Evolutionary conservation across 2,329 filamentous ascomycete genomes (phyloP).

Genomic region (Xylaria sp.): DNA sequence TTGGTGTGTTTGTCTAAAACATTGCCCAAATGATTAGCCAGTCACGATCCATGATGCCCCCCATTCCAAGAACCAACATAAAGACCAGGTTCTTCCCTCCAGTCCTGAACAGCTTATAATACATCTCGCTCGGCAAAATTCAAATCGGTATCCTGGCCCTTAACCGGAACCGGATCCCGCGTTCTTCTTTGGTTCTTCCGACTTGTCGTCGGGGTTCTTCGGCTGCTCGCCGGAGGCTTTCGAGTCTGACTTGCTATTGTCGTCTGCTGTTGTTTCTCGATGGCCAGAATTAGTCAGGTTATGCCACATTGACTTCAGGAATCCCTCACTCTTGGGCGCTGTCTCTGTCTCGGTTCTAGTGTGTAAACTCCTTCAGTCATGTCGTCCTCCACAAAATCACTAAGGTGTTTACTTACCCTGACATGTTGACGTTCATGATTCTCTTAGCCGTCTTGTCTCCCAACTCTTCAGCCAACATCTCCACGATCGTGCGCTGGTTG

Average conservation of each 20-base stretch:
- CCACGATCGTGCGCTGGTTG: conserved; percentile 87
- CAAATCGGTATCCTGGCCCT: conserved; percentile 1
- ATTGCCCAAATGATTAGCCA: conserved; percentile 24
- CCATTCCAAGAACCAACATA: conserved; percentile 14
- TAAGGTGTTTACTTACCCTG: conserved; percentile 40
- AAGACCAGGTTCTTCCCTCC: not conserved
- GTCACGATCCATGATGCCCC: conserved; percentile 19
- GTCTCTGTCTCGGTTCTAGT: conserved; percentile 22
- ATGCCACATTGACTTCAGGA: conserved; percentile 91
- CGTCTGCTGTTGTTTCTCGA: conserved; percentile 30
- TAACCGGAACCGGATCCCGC: conserved; percentile 26
- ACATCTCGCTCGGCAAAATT: conserved; percentile 24
- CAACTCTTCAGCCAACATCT: conserved; percentile 97
- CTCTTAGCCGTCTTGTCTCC: conserved; percentile 85
- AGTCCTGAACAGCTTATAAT: conserved; percentile 26
- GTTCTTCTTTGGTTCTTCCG: conserved; percentile 27
- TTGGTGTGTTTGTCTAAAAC: conserved; percentile 17
- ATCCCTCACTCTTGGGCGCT: conserved; percentile 75
- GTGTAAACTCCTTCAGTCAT: conserved; percentile 15
- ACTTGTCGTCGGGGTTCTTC: conserved; percentile 19
- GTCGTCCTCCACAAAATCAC: not conserved
- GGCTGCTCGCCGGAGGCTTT: conserved; percentile 22
- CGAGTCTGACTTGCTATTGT: conserved; percentile 2
- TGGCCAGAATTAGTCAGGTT: conserved; percentile 70
- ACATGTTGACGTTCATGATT: conserved; percentile 73